Conservation (phyloP, 768 basidiomycete genomes). For the Neoboletus brunneissimus region DNA sequence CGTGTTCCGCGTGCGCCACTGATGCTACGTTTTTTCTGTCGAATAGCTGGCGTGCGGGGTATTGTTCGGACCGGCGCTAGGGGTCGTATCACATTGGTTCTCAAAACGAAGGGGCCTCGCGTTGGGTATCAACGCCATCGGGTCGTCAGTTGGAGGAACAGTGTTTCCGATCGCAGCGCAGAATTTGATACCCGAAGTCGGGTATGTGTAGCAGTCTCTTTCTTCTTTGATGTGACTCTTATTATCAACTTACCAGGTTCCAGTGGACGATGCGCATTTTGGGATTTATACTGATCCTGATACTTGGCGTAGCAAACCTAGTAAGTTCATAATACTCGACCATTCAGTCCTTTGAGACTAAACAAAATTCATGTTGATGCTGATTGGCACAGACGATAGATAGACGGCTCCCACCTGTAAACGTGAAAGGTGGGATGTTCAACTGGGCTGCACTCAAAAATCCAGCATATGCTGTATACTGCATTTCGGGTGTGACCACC, state of each 20-base stretch:
- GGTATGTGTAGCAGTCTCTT: slow-evolving; percentile 39
- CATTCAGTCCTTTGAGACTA: no score
- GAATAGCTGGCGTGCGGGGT: slow-evolving; percentile 45
- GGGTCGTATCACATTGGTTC: slow-evolving; percentile 73
- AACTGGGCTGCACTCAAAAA: slow-evolving; percentile 50
- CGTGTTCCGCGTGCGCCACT: no score
- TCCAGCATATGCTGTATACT: slow-evolving; percentile 52
- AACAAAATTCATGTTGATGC: no score
- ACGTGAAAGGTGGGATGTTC: slow-evolving; percentile 55
- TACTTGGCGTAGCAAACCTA: slow-evolving; percentile 55
- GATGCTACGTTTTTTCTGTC: neutral
- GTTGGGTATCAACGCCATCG: slow-evolving; percentile 60
- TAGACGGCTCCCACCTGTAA: slow-evolving; percentile 53
- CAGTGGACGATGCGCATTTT: slow-evolving; percentile 73
- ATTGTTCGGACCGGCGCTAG: slow-evolving; percentile 59
- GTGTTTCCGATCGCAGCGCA: slow-evolving; percentile 61
- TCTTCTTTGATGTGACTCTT: neutral
- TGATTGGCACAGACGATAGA: slow-evolving; percentile 25
- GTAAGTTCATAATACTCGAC: slow-evolving; percentile 26
- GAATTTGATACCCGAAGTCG: slow-evolving; percentile 51
- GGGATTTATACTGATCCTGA: slow-evolving; percentile 56
- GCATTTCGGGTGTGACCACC: slow-evolving; percentile 48
- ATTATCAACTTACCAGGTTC: slow-evolving; percentile 46
- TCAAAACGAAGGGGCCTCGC: slow-evolving; percentile 53
- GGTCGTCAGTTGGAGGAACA: slow-evolving; percentile 68